phyloP scores from a whole-genome alignment of 2,329 filamentous ascomycete genomes.

The Ascochyta koolunga region DNA sequence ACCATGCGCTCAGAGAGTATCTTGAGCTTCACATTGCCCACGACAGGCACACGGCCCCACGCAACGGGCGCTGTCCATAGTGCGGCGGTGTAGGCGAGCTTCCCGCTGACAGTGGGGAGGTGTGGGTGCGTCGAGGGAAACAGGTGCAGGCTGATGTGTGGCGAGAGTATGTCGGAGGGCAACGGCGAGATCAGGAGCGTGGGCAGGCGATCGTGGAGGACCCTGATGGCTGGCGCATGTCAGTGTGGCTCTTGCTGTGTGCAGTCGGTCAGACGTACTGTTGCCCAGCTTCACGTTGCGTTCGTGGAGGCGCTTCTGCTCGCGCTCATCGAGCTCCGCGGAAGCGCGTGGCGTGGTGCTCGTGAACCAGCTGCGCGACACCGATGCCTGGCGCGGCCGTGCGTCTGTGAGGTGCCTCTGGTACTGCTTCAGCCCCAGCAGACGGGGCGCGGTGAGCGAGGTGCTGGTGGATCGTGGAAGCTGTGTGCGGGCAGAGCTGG shows the following conservation, averaged over 20 bases:
- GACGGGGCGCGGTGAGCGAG: conserved; percentile 33
- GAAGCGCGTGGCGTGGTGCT: conserved; percentile 43
- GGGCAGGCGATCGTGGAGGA: conserved; percentile 67
- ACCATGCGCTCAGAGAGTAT: conserved; percentile 91
- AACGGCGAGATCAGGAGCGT: conserved; percentile 66
- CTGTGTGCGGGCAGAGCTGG: conserved; percentile 49
- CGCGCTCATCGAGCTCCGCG: conserved; percentile 36
- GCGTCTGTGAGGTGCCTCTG: conserved; percentile 43
- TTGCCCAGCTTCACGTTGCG: conserved; percentile 67
- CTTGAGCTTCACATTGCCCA: conserved; percentile 86
- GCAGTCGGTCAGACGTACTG: conserved; percentile 51
- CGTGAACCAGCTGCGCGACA: conserved; percentile 53
- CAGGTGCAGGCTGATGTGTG: conserved; percentile 66
- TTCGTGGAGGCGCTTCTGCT: conserved; percentile 62
- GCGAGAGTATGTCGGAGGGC: conserved; percentile 66
- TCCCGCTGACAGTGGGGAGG: conserved; percentile 89
- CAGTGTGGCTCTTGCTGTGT: conserved; percentile 2
- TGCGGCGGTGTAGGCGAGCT: conserved; percentile 88
- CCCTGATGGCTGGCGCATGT: conserved; percentile 58
- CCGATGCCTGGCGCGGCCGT: conserved; percentile 37
- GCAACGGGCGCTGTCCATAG: conserved; percentile 95
- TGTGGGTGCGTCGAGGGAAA: conserved; percentile 81
- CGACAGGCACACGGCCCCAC: conserved; percentile 89
- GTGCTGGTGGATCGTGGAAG: conserved; percentile 25
- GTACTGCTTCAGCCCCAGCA: conserved; percentile 42